phyloP scores from a whole-genome alignment of 2,329 filamentous ascomycete species.

The Didymella pomorum region DNA sequence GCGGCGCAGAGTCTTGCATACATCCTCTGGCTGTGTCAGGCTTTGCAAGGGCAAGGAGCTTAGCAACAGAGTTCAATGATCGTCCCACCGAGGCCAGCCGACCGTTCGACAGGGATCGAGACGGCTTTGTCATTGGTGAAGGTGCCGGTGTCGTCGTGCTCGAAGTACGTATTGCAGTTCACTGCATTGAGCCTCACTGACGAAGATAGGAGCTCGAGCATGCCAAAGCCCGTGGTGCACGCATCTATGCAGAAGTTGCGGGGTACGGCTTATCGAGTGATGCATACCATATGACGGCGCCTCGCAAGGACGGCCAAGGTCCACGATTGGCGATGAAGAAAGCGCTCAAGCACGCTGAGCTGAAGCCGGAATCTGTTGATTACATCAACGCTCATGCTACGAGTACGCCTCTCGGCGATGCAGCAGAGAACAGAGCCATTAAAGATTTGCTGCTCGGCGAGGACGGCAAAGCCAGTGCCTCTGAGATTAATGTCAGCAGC shows the following conservation, averaged over 20 bases:
- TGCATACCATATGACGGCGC: conserved; percentile 92
- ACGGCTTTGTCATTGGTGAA: conserved; percentile 92
- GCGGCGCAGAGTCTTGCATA: conserved; percentile 92
- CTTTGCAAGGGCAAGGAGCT: conserved; percentile 85
- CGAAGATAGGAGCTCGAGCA: conserved; percentile 76
- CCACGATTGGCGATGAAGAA: conserved; percentile 85
- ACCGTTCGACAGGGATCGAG: conserved; percentile 82
- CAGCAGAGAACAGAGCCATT: conserved; percentile 86
- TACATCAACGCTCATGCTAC: conserved; percentile 98
- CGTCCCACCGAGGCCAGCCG: conserved; percentile 75
- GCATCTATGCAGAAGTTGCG: conserved; percentile 85
- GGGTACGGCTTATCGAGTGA: conserved; percentile 93
- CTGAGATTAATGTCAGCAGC: conserved; percentile 82
- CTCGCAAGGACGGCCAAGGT: conserved; percentile 80
- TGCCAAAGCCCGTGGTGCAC: conserved; percentile 77
- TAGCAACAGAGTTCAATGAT: conserved; percentile 83
- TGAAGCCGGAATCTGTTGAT: conserved; percentile 76
- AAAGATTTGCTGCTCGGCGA: conserved; percentile 77
- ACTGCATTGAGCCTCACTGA: conserved; percentile 10
- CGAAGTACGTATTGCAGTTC: conserved; percentile 61
- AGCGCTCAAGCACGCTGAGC: conserved; percentile 74
- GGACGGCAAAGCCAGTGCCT: conserved; percentile 68
- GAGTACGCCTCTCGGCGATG: conserved; percentile 83
- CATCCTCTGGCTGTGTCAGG: conserved; percentile 92
- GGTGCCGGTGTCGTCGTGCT: conserved; percentile 87